phyloP scores from a whole-genome alignment of 345 rosid species.

The Salix udensis region DNA sequence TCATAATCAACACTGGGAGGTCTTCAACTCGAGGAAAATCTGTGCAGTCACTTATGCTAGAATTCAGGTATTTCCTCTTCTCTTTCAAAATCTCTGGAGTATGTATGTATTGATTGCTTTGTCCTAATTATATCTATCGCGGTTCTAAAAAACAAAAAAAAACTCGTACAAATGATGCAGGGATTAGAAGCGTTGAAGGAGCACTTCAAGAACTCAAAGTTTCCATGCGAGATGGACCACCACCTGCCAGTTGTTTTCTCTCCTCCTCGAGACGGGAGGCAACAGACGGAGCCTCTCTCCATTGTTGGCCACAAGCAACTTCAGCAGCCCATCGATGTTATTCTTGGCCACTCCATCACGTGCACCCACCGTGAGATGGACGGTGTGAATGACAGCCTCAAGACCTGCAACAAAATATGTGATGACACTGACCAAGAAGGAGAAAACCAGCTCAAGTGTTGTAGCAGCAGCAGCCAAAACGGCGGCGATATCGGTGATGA shows the following conservation, averaged over 20 bases:
- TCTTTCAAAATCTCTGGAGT: not conserved
- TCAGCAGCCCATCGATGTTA: not conserved
- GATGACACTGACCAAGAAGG: constrained; percentile 12
- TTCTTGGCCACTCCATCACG: not conserved
- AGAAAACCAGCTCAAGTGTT: not conserved
- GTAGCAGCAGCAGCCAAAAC: constrained; percentile 23
- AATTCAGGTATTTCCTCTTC: constrained; percentile 52
- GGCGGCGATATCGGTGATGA: constrained; percentile 36
- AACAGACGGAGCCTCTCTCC: constrained; percentile 48
- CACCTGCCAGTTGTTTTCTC: constrained; percentile 76
- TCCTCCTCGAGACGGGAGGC: constrained; percentile 78
- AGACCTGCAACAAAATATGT: not conserved
- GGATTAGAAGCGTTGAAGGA: constrained; percentile 78
- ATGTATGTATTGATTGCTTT: not conserved
- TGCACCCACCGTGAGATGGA: not conserved
- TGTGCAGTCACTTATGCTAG: constrained; percentile 90
- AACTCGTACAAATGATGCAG: constrained; percentile 23
- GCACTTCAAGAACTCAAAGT: constrained; percentile 79
- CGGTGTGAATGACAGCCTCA: constrained; percentile 6
- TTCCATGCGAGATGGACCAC: constrained; percentile 61
- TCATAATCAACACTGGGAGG: constrained; percentile 73
- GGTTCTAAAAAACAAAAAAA: not conserved
- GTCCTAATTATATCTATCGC: not conserved
- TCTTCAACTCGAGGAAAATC: constrained; percentile 69
- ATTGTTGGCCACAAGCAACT: constrained; percentile 32